Conservation (phyloP, 352 stramenopile species). For the Phytopythium vexans region DNA sequence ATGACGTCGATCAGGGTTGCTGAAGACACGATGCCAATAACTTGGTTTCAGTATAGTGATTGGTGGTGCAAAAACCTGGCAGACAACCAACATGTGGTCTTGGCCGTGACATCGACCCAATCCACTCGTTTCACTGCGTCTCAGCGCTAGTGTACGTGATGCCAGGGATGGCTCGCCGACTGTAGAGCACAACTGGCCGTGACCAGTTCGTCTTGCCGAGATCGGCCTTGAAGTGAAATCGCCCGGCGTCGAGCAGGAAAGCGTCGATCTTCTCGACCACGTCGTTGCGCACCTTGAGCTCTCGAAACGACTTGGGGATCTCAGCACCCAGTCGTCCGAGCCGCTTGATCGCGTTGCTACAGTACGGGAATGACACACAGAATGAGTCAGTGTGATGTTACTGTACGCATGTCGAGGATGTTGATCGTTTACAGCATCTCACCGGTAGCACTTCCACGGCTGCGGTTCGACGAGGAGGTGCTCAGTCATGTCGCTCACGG, state of each 20-base stretch:
- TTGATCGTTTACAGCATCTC: constrained; percentile 5
- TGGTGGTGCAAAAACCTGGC: too few species aligned
- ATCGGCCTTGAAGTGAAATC: constrained; percentile 56
- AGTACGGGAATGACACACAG: background rate
- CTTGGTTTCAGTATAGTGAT: too few species aligned
- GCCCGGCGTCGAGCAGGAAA: constrained; percentile 51
- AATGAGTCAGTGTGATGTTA: background rate
- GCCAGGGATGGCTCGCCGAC: constrained; percentile 39
- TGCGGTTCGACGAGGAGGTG: constrained; percentile 81
- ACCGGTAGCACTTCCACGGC: constrained; percentile 86
- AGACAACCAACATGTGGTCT: too few species aligned
- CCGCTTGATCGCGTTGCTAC: constrained; percentile 66
- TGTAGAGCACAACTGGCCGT: constrained; percentile 69
- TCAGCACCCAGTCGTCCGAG: constrained; percentile 48
- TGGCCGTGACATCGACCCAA: too few species aligned
- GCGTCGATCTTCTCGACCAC: constrained; percentile 65
- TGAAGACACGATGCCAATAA: too few species aligned
- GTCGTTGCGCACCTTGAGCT: constrained; percentile 57
- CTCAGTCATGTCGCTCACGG: constrained; percentile 51
- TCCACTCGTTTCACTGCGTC: too few species aligned
- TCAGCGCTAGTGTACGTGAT: constrained; percentile 28
- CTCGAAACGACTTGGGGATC: constrained; percentile 53
- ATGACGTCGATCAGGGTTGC: too few species aligned
- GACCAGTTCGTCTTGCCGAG: constrained; percentile 85
- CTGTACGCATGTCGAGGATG: background rate